A percentile compares a stretch with the other conserved stretches of the same genome.
Evolutionary conservation across 1,139 yeast species (phyloP).

Genomic region (Pichia sp.): DNA sequence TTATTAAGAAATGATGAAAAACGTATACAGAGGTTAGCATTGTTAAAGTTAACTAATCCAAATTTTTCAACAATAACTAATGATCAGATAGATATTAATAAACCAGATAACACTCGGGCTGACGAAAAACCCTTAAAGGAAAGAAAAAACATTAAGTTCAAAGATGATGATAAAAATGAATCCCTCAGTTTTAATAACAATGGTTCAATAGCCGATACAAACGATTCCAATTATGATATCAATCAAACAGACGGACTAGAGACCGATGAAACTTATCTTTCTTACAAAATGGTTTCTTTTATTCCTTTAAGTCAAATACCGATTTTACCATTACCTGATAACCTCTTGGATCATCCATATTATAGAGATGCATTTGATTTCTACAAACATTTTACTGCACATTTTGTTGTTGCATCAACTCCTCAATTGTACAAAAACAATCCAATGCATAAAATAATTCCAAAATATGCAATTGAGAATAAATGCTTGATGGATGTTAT

Average conservation of each 20-base stretch:
- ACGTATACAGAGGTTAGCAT: neutral
- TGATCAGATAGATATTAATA: neutral
- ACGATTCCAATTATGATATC: too few species aligned
- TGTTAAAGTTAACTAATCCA: neutral
- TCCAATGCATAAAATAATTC: constrained; percentile 11
- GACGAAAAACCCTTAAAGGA: neutral
- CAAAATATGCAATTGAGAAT: constrained; percentile 11
- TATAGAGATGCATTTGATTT: constrained; percentile 11
- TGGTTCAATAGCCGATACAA: neutral
- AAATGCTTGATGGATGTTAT: constrained; percentile 10
- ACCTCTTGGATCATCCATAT: constrained; percentile 13
- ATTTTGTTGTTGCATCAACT: constrained; percentile 12
- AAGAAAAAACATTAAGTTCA: neutral
- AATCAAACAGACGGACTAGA: neutral
- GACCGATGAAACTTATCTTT: neutral
- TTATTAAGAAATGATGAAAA: constrained; percentile 4
- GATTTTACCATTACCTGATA: constrained; percentile 14
- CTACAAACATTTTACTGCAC: constrained; percentile 13
- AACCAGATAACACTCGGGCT: neutral
- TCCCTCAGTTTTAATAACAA: neutral
- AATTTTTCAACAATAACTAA: neutral
- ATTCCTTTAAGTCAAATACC: constrained; percentile 8
- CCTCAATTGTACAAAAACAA: constrained; percentile 12
- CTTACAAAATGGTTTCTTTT: constrained; percentile 5
- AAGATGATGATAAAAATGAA: neutral